Evolutionary conservation across 257 asterid species (phyloP).

Genomic region (Rubia yunnanensis): DNA sequence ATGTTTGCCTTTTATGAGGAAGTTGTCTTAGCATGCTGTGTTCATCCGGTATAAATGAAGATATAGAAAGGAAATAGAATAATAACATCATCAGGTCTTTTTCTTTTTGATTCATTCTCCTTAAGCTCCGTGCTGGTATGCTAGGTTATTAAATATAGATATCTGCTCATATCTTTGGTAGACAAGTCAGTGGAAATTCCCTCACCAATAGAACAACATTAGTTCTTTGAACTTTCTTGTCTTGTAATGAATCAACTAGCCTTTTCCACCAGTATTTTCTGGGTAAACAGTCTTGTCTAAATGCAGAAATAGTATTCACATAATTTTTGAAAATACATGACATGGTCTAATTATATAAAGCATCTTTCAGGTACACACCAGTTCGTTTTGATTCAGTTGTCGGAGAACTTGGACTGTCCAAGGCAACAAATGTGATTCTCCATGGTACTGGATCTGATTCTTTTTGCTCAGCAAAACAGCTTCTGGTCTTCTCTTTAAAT

Average conservation of each 20-base stretch:
- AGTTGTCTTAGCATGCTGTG: neutral
- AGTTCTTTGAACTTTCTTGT: neutral
- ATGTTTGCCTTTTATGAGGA: neutral
- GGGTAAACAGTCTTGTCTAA: neutral
- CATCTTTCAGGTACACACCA: conserved; percentile 71
- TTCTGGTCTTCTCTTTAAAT: neutral
- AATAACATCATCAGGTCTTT: neutral
- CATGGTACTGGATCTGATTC: conserved; percentile 54
- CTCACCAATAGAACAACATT: neutral
- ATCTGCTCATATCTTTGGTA: neutral
- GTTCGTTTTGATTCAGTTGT: conserved; percentile 76
- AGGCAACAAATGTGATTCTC: conserved; percentile 61
- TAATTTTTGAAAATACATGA: neutral
- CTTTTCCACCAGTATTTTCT: neutral
- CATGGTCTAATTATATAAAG: conserved; percentile 1
- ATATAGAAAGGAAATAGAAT: neutral
- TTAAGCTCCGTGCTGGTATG: neutral
- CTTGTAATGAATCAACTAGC: neutral
- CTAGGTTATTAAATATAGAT: neutral
- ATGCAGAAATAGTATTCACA: neutral
- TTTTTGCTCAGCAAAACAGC: neutral
- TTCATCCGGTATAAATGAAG: neutral
- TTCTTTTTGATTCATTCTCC: neutral
- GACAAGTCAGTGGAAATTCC: neutral
- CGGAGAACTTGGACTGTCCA: conserved; percentile 77